Conservation (phyloP, 176 grass and related monocot genomes). For the Tillandsia fasciculata region DNA sequence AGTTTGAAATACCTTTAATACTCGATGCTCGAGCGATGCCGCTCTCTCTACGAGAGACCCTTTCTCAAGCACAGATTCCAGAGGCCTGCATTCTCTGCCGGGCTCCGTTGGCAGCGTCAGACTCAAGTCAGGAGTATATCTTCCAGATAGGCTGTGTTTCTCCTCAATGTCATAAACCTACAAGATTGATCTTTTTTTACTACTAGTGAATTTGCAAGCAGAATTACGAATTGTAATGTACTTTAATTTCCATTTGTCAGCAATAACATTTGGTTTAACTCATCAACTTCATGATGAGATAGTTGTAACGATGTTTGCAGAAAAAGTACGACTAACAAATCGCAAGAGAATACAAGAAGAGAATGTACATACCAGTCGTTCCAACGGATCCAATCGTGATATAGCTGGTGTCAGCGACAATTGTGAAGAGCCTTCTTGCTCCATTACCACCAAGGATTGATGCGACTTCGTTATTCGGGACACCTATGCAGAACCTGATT, state of each 20-base stretch:
- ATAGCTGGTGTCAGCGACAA: constrained; percentile 13
- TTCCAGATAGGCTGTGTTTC: constrained; percentile 2
- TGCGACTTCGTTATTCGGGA: not conserved
- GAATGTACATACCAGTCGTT: constrained; percentile 13
- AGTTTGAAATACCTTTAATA: constrained; percentile 21
- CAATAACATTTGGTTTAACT: too few species aligned
- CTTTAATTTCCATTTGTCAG: too few species aligned
- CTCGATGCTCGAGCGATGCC: constrained; percentile 16
- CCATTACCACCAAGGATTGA: constrained; percentile 6
- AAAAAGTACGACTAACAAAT: not conserved
- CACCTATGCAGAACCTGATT: too few species aligned
- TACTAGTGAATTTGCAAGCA: not conserved
- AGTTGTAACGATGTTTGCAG: not conserved
- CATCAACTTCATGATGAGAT: not conserved
- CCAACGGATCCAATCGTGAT: constrained; percentile 16
- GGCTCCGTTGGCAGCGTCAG: not conserved
- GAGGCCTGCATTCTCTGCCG: constrained; percentile 8
- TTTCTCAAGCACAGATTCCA: constrained; percentile 22
- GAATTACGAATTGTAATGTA: not conserved
- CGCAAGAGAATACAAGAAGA: not conserved
- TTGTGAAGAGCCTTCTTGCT: constrained; percentile 14
- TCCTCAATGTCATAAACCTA: constrained; percentile 26
- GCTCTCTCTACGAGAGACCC: constrained; percentile 30
- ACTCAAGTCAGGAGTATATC: not conserved
- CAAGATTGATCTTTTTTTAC: not conserved